These are phyloP conservation scores for Petunia secreta DNA, from an alignment of 257 asterid species.

Conservation along the genomic window DNA sequence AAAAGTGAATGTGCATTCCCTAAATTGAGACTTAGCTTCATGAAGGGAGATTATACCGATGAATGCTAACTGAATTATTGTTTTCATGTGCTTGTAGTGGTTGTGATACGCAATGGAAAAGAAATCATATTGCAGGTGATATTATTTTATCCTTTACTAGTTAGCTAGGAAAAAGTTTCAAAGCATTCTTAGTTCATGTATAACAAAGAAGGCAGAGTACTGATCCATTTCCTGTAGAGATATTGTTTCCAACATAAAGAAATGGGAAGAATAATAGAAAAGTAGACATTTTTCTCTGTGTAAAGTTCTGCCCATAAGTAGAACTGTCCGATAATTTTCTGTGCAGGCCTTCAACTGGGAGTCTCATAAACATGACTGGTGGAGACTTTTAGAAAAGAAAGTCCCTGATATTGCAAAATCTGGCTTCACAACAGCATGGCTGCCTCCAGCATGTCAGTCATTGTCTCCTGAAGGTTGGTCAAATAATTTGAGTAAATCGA, in stretches of 20 bases:
- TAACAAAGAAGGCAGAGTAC: background rate
- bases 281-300: background rate
- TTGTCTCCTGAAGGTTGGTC: constrained; percentile 77
- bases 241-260: background rate
- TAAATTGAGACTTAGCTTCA: background rate
- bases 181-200: constrained; percentile 4
- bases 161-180: background rate
- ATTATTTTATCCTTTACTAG: background rate
- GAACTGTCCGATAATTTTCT: constrained; percentile 28
- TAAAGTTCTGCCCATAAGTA: background rate
- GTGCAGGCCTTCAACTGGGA: constrained; percentile 96
- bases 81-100: constrained; percentile 54
- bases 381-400: constrained; percentile 77
- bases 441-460: constrained; percentile 87
- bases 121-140: constrained; percentile 86
- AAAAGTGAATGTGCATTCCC: background rate
- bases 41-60: background rate
- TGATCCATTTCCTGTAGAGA: background rate
- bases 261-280: background rate
- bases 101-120: constrained; percentile 68
- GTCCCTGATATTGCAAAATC: constrained; percentile 88
- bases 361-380: constrained; percentile 91
- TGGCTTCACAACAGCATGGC: constrained; percentile 95
- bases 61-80: constrained; percentile 26
- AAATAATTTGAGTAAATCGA: background rate